A percentile compares a stretch with the other conserved stretches of the same genome.
Evolutionary conservation across 805 yeast species (phyloP).

Genomic region (Tetrapisispora phaffii): DNA sequence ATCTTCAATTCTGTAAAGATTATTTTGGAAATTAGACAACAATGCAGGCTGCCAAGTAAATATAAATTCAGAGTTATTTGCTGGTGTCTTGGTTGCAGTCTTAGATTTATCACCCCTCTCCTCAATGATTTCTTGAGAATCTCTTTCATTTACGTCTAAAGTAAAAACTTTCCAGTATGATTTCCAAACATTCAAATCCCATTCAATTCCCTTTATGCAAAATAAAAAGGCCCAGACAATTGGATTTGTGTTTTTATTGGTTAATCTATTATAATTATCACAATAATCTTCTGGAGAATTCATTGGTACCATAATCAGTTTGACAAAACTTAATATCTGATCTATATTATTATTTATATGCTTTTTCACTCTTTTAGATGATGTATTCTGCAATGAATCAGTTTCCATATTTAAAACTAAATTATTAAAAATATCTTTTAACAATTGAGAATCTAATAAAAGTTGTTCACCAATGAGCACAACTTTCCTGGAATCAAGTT

Average conservation of each 20-base stretch:
- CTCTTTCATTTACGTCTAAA: conserved; percentile 3
- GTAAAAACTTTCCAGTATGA: conserved; percentile 18
- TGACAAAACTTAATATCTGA: conserved; percentile 14
- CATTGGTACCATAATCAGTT: conserved; percentile 24
- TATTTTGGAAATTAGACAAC: conserved; percentile 12
- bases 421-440: conserved; percentile 43
- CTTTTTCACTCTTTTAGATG: conserved; percentile 20
- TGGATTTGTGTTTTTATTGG: conserved; percentile 18
- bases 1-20: conserved; percentile 19
- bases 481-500: conserved; percentile 19
- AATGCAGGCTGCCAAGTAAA: conserved; percentile 10
- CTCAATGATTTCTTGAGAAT: not conserved
- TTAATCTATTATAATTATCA: conserved; percentile 27
- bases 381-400: conserved; percentile 11
- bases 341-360: conserved; percentile 20
- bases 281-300: conserved; percentile 39
- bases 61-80: conserved; percentile 5
- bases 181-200: conserved; percentile 28
- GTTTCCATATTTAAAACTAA: conserved; percentile 16
- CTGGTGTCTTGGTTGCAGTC: not conserved
- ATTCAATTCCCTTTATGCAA: conserved; percentile 22
- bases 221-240: conserved; percentile 26
- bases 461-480: conserved; percentile 62
- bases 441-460: conserved; percentile 55
- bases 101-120: not conserved